Percentiles rank a stretch among this genome's conserved stretches.
Evolutionary conservation across 1,284 basidiomycete genomes (phyloP).

Genomic region (Trichosporon asahii): DNA sequence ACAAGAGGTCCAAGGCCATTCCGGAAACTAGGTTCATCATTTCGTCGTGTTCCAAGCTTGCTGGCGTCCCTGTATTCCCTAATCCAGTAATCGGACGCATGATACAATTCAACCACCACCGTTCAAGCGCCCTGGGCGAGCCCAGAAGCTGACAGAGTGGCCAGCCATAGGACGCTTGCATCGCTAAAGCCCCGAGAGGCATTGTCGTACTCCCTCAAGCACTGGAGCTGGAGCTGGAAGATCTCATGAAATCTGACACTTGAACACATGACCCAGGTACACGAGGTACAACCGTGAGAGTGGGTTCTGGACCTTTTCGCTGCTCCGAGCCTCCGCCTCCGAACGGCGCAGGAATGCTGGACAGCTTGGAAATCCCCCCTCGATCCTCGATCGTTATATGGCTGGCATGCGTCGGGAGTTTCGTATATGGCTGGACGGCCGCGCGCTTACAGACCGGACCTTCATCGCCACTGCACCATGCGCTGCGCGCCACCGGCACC

Average conservation of each 20-base stretch:
- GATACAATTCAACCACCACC: background rate
- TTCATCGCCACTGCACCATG: background rate
- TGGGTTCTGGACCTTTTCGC: background rate
- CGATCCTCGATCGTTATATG: background rate
- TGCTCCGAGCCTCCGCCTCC: background rate
- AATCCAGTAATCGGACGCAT: conserved; percentile 2
- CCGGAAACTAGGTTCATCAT: conserved; percentile 5
- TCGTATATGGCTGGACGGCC: background rate
- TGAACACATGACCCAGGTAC: background rate
- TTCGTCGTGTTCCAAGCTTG: conserved; percentile 4
- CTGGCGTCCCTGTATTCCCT: background rate
- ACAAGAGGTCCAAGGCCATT: background rate
- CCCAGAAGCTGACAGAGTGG: background rate
- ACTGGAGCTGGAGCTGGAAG: background rate
- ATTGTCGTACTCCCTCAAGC: background rate
- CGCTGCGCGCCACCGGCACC: background rate
- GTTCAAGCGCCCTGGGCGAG: background rate
- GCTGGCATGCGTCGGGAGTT: background rate
- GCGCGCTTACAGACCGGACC: background rate
- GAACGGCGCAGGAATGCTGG: background rate
- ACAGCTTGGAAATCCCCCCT: background rate
- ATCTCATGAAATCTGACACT: background rate
- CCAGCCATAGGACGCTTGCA: background rate
- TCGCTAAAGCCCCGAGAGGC: background rate
- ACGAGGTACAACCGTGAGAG: background rate